These are phyloP conservation scores for Centella asiatica DNA, from an alignment of 129 eudicot genomes.

Conservation along the genomic window DNA sequence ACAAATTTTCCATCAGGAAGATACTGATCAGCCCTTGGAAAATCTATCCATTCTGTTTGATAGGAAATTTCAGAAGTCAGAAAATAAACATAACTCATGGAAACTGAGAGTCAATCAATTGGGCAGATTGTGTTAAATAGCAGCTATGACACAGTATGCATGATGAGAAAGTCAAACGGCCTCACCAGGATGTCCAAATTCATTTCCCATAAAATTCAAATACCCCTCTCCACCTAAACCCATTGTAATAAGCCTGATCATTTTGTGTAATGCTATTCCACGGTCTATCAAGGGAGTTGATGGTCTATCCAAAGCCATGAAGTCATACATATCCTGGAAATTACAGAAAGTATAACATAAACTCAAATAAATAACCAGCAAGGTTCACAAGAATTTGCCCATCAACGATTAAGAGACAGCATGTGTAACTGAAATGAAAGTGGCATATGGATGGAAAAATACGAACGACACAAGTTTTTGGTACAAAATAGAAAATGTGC, in stretches of 20 bases:
- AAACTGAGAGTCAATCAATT: not conserved
- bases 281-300: constrained; percentile 88
- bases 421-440: no score
- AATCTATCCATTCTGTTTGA: constrained; percentile 95
- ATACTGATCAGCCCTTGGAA: constrained; percentile 81
- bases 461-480: no score
- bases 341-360: constrained; percentile 10
- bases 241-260: constrained; percentile 96
- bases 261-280: constrained; percentile 95
- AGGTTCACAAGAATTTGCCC: not conserved
- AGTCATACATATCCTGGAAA: constrained; percentile 97
- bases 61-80: not conserved
- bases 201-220: constrained; percentile 97
- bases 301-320: constrained; percentile 95
- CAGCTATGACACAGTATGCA: not conserved
- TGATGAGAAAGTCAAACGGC: not conserved
- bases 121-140: not conserved
- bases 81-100: not conserved
- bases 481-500: not conserved
- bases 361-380: not conserved
- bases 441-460: no score
- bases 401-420: no score
- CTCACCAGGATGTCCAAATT: constrained; percentile 98
- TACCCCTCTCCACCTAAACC: constrained; percentile 99
- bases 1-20: constrained; percentile 75